These are phyloP conservation scores for Cladochytrium replicatum DNA, from an alignment of 192 early-diverging fungal species.

Conservation along the genomic window DNA sequence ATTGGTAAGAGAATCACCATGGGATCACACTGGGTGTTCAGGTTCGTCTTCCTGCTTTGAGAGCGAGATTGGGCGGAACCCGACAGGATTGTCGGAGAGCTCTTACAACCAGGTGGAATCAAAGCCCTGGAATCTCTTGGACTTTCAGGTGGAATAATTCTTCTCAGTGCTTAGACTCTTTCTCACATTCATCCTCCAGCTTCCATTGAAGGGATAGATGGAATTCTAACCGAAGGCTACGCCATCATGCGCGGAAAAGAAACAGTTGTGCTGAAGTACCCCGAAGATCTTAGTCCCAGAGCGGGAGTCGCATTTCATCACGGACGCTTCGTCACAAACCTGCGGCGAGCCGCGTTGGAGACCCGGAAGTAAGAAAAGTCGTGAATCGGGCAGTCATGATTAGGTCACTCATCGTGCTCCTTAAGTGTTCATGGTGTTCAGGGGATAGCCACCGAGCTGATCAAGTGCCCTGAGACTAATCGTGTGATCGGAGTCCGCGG, in stretches of 20 bases:
- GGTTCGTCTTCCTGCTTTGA: too few relatives aligned
- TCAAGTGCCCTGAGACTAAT: slow-evolving; percentile 31
- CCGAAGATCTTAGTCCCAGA: too few relatives aligned
- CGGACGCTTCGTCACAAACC: slow-evolving; percentile 80
- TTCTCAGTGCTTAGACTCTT: too few relatives aligned
- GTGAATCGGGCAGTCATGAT: background rate
- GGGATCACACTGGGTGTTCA: too few relatives aligned
- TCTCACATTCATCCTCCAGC: slow-evolving; percentile 23
- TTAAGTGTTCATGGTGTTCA: slow-evolving; percentile 72
- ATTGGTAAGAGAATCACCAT: slow-evolving; percentile 35
- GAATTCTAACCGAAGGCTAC: slow-evolving; percentile 79
- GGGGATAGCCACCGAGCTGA: slow-evolving; percentile 62
- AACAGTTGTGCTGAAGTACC: slow-evolving; percentile 64
- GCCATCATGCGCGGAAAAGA: slow-evolving; percentile 60
- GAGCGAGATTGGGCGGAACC: slow-evolving; percentile 90
- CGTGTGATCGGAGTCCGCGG: slow-evolving; percentile 46
- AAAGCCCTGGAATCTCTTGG: slow-evolving; percentile 70
- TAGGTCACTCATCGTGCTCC: background rate
- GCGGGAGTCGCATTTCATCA: slow-evolving; percentile 85
- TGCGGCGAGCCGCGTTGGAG: slow-evolving; percentile 59
- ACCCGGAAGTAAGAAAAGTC: too few relatives aligned
- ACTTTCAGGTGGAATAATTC: slow-evolving; percentile 49
- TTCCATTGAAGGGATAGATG: slow-evolving; percentile 74
- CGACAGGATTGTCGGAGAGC: slow-evolving; percentile 95
- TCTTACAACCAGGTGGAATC: slow-evolving; percentile 91